Conservation (phyloP, 768 basidiomycete species). For the Lactarius quietus region DNA sequence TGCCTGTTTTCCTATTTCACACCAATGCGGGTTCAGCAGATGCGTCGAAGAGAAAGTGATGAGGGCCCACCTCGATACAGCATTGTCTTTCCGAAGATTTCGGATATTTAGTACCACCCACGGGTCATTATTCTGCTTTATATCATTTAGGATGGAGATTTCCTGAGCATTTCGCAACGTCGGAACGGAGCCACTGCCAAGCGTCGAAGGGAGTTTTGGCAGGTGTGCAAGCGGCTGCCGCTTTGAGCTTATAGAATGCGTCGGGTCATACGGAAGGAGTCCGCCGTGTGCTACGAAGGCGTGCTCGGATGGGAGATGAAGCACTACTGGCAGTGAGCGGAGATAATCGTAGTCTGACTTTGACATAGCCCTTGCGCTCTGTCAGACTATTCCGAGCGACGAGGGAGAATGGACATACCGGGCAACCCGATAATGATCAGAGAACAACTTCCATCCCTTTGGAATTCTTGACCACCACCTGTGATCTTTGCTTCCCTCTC, state of each 20-base stretch:
- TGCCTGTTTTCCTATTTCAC: slow-evolving; percentile 31
- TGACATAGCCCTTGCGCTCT: slow-evolving; percentile 47
- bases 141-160: slow-evolving; percentile 53
- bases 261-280: slow-evolving; percentile 68
- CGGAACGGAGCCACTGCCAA: slow-evolving; percentile 10
- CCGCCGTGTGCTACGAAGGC: slow-evolving; percentile 82
- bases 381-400: slow-evolving; percentile 8
- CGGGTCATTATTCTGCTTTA: slow-evolving; percentile 75
- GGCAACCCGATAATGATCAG: slow-evolving; percentile 76
- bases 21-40: neutral
- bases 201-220: slow-evolving; percentile 14
- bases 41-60: neutral
- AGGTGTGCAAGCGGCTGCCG: slow-evolving; percentile 60
- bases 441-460: slow-evolving; percentile 67
- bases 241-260: slow-evolving; percentile 43
- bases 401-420: slow-evolving; percentile 36
- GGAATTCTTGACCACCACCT: slow-evolving; percentile 35
- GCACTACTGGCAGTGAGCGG: slow-evolving; percentile 61
- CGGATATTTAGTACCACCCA: slow-evolving; percentile 78
- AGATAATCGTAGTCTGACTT: slow-evolving; percentile 66
- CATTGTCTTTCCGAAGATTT: slow-evolving; percentile 39
- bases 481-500: slow-evolving; percentile 15
- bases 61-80: slow-evolving; percentile 37
- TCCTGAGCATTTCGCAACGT: slow-evolving; percentile 61
- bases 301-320: slow-evolving; percentile 75